Percentiles rank a stretch among this genome's conserved stretches.
These are phyloP conservation scores for Thalassiosira exigua DNA, from an alignment of 352 stramenopile species.

Conservation along the genomic window DNA sequence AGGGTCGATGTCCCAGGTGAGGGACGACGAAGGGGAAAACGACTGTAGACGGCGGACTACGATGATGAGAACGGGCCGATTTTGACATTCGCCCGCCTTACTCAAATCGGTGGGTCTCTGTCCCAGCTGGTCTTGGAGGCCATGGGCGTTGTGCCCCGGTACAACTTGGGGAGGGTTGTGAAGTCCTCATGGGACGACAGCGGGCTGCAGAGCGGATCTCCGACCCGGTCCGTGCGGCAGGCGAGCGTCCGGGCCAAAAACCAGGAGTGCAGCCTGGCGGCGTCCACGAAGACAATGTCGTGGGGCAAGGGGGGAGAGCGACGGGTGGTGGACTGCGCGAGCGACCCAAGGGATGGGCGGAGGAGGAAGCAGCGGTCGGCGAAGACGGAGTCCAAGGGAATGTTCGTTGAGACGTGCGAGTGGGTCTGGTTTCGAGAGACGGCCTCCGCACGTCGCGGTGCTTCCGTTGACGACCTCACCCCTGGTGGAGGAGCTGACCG, in stretches of 20 bases:
- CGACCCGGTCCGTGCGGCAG: background rate
- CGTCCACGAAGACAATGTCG: slow-evolving; percentile 11
- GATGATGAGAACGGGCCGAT: too few species aligned
- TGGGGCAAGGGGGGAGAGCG: slow-evolving; percentile 45
- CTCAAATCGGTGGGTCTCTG: too few species aligned
- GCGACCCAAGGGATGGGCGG: slow-evolving; percentile 1
- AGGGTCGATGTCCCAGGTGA: slow-evolving; percentile 50
- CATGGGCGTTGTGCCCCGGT: slow-evolving; percentile 39
- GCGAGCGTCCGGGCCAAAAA: background rate
- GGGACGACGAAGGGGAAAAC: too few species aligned
- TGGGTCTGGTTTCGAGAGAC: too few species aligned
- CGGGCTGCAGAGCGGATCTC: background rate
- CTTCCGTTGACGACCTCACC: too few species aligned
- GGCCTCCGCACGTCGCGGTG: too few species aligned
- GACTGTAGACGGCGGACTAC: too few species aligned
- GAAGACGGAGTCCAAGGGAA: slow-evolving; percentile 25
- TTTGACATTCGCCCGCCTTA: too few species aligned
- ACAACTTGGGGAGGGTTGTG: slow-evolving; percentile 64
- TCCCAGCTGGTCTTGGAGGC: slow-evolving; percentile 59
- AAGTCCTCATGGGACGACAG: slow-evolving; percentile 21
- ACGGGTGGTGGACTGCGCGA: slow-evolving; percentile 40
- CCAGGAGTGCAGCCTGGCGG: background rate
- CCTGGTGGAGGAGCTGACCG: too few species aligned
- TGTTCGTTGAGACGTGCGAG: slow-evolving; percentile 42
- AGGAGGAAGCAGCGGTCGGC: slow-evolving; percentile 1